Evolutionary conservation across 495 filamentous ascomycete species (phyloP).

Genomic region (Daldinia loculata): DNA sequence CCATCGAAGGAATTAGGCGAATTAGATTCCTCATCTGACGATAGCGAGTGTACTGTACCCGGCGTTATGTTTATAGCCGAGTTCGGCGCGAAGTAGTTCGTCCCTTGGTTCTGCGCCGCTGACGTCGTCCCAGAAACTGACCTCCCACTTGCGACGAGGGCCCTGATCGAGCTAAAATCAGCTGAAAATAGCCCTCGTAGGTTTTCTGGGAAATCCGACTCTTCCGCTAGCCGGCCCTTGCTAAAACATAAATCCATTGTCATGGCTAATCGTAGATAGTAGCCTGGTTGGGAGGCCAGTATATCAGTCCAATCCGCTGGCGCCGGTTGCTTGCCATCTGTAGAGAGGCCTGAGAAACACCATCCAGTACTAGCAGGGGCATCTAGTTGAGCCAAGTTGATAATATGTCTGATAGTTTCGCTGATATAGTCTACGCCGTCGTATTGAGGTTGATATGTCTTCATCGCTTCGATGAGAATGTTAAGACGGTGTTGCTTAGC

Average conservation of each 20-base stretch:
- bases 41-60: constrained; percentile 42
- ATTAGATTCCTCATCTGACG: constrained; percentile 44
- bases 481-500: constrained; percentile 50
- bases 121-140: constrained; percentile 1
- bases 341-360: constrained; percentile 8
- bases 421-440: constrained; percentile 49
- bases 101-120: neutral
- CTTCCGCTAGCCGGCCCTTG: constrained; percentile 44
- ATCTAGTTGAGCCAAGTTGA: constrained; percentile 46
- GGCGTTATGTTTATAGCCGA: constrained; percentile 29
- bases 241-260: constrained; percentile 49
- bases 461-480: constrained; percentile 50
- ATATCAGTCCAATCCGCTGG: constrained; percentile 50
- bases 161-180: constrained; percentile 45
- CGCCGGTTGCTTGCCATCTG: constrained; percentile 31
- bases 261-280: constrained; percentile 47
- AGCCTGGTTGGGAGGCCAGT: constrained; percentile 43
- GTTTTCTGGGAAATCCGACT: constrained; percentile 46
- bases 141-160: constrained; percentile 30
- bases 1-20: constrained; percentile 37
- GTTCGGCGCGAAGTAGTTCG: constrained; percentile 19
- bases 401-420: constrained; percentile 49
- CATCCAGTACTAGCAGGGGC: constrained; percentile 25
- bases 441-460: constrained; percentile 49
- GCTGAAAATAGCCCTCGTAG: constrained; percentile 45